A percentile compares a stretch with the other conserved stretches of the same genome.
phyloP scores from a whole-genome alignment of 139 green algal species.

The Chlamydomonas schloesseri region DNA sequence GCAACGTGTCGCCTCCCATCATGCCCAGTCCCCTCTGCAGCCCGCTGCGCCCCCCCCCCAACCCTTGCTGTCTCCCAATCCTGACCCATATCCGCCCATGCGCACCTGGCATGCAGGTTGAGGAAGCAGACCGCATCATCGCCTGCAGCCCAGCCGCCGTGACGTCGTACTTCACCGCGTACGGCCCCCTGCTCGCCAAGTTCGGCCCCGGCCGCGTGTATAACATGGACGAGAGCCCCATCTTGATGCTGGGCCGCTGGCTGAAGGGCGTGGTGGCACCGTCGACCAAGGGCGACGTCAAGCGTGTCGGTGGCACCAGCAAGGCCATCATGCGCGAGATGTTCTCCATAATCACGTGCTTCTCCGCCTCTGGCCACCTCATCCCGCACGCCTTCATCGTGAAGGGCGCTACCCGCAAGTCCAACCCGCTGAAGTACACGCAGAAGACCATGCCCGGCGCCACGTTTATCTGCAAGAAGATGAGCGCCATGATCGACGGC shows the following conservation, averaged over 20 bases:
- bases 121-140: too few species aligned
- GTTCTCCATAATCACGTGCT: conserved; percentile 7
- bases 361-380: not conserved
- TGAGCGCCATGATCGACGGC: too few species aligned
- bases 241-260: not conserved
- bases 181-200: not conserved
- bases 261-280: not conserved
- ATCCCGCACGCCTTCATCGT: conserved; percentile 3
- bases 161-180: not conserved
- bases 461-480: too few species aligned
- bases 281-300: not conserved
- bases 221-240: conserved; percentile 16
- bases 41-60: too few species aligned
- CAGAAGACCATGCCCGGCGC: not conserved
- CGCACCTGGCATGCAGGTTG: too few species aligned
- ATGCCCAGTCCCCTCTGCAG: too few species aligned
- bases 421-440: not conserved
- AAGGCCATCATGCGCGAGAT: not conserved
- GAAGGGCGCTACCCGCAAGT: not conserved
- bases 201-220: not conserved
- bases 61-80: too few species aligned
- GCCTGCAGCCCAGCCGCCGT: too few species aligned
- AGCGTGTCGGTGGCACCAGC: not conserved
- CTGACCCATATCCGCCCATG: too few species aligned
- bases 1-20: too few species aligned